Evolutionary conservation across 139 green algal genomes (phyloP).

Genomic region (Closterium sp.): DNA sequence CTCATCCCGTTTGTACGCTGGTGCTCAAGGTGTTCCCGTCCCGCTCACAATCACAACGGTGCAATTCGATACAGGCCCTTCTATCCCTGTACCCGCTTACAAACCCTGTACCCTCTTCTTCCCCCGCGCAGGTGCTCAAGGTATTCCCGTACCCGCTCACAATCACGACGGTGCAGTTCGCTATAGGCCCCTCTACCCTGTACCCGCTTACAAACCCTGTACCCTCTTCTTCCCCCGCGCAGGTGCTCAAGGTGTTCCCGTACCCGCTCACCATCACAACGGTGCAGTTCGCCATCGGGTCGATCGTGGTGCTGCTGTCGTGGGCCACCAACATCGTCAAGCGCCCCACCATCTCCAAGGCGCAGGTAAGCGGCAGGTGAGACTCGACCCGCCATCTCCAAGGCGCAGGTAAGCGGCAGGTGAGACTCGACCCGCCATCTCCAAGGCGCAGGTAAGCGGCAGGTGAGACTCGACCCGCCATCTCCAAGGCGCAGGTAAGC

Average conservation of each 20-base stretch:
- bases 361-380: not conserved
- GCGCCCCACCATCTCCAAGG: not conserved
- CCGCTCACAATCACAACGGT: too few species aligned
- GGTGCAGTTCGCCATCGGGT: not conserved
- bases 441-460: not conserved
- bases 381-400: not conserved
- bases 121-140: too few species aligned
- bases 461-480: not conserved
- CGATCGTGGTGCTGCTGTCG: not conserved
- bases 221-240: not conserved
- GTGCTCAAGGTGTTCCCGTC: too few species aligned
- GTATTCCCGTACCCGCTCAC: too few species aligned
- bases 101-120: not conserved
- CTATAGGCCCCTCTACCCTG: too few species aligned
- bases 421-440: not conserved
- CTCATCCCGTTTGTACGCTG: too few species aligned
- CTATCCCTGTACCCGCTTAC: too few species aligned
- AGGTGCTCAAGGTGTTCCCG: conserved; percentile 78
- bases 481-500: not conserved
- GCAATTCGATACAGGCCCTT: too few species aligned
- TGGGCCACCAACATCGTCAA: conserved; percentile 3
- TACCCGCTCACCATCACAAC: conserved; percentile 73
- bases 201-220: too few species aligned
- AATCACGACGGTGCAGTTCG: too few species aligned
- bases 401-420: not conserved